Evolutionary conservation across 192 early-diverging fungal genomes (phyloP), one percentile per base, ranked within the genome.

Genomic region (Coemansia biformis): DNA sequence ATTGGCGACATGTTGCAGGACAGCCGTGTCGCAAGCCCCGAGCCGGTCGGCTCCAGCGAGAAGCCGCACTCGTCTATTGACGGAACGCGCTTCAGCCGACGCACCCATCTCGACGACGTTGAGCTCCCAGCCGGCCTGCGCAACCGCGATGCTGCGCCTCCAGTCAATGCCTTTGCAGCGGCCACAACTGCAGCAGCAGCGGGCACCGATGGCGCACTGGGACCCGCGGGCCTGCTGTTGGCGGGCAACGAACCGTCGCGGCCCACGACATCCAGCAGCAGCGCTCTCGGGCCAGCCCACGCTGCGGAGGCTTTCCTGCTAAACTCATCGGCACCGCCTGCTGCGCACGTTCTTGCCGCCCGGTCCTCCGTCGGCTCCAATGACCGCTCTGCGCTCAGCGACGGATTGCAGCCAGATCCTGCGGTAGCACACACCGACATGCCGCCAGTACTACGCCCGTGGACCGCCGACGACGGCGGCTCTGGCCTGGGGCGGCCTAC

Each of bases 31-130:
- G 56, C 61, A 1, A 72, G 62, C 49, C 17, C 64, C 21, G 68
- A 64, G 28, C 44, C 48, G n/a, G 22, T 45, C 37, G 28, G 30
- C 14, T 21, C 41, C 30, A 28, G 36, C 2, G 39, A 59, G 9
- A 54, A 46, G 13, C 30, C 14, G 0, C 35, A 16, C 19, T 17
- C 24, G 2, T 17, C 30, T 6, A 26, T 17, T 0, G 42, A 43
- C 18, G 43, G 43, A 19, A 18, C 53, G 8, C 47, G 47, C 1
- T 44, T 43, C 23, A 65, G 60, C 46, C 47, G 61, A 5, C 46
- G 68, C 18, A 65, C 52, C 2, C 57, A 72, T 30, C 52, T 72
- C 24, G 68, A 65, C 37, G 49, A 72, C 13, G 57, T 72, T 2
- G 38, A 64, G 45, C 43, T 72, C 13, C 68, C 68, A 1, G 48